phyloP scores from a whole-genome alignment of 2,329 filamentous ascomycete genomes.

The Aphanocladium album region DNA sequence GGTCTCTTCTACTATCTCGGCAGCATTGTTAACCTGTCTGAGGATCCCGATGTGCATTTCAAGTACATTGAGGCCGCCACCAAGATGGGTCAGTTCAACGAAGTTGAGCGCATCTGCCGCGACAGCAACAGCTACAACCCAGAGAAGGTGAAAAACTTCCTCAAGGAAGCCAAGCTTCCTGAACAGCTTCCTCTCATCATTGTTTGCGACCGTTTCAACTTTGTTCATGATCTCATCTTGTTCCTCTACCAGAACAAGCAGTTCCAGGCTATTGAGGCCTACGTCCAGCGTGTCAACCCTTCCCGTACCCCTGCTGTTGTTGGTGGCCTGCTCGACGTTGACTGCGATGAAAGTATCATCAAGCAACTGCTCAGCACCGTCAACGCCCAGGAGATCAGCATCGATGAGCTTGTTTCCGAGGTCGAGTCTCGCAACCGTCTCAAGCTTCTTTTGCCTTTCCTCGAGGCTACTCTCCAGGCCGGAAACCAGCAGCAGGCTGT shows the following conservation, averaged over 20 bases:
- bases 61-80: conserved; percentile 99
- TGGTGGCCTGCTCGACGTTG: conserved; percentile 89
- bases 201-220: conserved; percentile 98
- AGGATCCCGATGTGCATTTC: conserved; percentile 94
- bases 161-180: conserved; percentile 88
- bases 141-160: conserved; percentile 98
- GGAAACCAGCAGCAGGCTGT: conserved; percentile 96
- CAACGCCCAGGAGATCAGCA: conserved; percentile 77
- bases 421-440: conserved; percentile 95
- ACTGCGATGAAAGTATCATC: conserved; percentile 95
- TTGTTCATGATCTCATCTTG: conserved; percentile 92
- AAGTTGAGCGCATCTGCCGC: conserved; percentile 95
- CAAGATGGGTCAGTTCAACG: conserved; percentile 85
- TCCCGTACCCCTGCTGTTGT: conserved; percentile 85
- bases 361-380: conserved; percentile 85
- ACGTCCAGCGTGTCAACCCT: conserved; percentile 95
- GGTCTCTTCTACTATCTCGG: conserved; percentile 98
- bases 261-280: conserved; percentile 97
- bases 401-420: conserved; percentile 88
- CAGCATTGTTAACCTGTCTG: conserved; percentile 93
- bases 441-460: conserved; percentile 92
- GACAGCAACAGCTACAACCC: conserved; percentile 87
- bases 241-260: conserved; percentile 99
- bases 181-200: conserved; percentile 97
- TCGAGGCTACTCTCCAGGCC: conserved; percentile 81